A percentile compares a stretch with the other conserved stretches of the same genome.
These are phyloP conservation scores for Gonapodya sp. DNA, from an alignment of 192 early-diverging fungal species.

Conservation along the genomic window DNA sequence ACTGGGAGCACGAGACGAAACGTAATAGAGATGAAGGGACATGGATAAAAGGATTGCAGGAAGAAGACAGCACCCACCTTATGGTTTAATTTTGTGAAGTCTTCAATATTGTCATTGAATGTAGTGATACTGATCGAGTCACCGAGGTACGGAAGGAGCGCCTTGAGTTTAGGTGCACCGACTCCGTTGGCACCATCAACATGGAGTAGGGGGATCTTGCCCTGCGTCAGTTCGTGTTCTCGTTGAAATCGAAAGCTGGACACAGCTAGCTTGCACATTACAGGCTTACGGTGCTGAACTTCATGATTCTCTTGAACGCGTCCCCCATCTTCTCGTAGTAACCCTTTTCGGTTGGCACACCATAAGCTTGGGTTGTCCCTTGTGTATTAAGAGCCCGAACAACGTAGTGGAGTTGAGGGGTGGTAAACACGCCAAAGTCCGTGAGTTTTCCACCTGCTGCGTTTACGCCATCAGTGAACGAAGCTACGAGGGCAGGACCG, in stretches of 20 bases:
- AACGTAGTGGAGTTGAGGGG: constrained; percentile 95
- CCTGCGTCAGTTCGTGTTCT: constrained; percentile 16
- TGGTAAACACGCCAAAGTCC: constrained; percentile 84
- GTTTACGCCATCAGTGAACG: constrained; percentile 72
- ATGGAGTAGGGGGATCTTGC: constrained; percentile 52
- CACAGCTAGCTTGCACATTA: not conserved
- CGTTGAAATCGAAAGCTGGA: not conserved
- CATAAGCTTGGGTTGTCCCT: constrained; percentile 65
- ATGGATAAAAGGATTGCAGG: not conserved
- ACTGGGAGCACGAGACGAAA: constrained; percentile 24
- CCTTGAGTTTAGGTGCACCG: constrained; percentile 80
- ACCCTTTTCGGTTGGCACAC: constrained; percentile 79
- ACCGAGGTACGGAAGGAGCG: constrained; percentile 57
- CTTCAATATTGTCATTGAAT: constrained; percentile 63
- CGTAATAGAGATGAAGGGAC: not conserved
- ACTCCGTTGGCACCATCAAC: constrained; percentile 97
- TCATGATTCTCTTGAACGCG: constrained; percentile 76
- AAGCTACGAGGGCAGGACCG: constrained; percentile 66
- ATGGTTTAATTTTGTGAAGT: constrained; percentile 71
- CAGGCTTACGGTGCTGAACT: constrained; percentile 11
- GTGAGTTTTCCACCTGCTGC: constrained; percentile 56
- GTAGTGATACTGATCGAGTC: constrained; percentile 58
- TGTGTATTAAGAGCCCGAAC: constrained; percentile 78
- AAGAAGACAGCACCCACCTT: constrained; percentile 42
- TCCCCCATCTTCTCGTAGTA: constrained; percentile 84